Conservation (phyloP, 202 grass and related monocot genomes). For the Sporobolus alterniflorus region DNA sequence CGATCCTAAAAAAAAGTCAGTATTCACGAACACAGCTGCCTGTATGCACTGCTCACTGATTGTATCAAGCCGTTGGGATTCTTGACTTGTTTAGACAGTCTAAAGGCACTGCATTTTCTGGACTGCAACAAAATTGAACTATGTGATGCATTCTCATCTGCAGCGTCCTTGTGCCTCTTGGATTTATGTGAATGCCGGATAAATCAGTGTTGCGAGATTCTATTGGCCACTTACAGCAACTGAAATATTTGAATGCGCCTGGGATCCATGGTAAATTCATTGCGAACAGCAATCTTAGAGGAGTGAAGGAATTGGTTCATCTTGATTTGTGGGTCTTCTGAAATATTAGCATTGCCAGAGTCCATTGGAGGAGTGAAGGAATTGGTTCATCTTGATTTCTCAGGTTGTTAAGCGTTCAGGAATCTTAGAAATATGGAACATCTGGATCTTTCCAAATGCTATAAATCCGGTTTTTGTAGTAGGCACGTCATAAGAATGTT, state of each 20-base stretch:
- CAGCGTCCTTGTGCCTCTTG: neutral
- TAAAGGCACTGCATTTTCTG: neutral
- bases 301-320: neutral
- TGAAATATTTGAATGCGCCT: constrained; percentile 23
- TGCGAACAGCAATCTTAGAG: neutral
- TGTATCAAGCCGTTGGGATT: neutral
- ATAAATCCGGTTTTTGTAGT: neutral
- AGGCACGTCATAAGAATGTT: neutral
- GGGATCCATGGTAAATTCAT: neutral
- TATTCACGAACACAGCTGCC: neutral
- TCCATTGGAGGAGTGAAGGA: neutral
- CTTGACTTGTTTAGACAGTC: neutral
- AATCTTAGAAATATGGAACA: constrained; percentile 3
- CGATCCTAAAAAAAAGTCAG: neutral
- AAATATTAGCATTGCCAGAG: neutral
- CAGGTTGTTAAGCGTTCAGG: neutral
- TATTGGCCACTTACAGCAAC: neutral
- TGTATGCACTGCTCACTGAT: neutral
- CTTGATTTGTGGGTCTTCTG: constrained; percentile 1
- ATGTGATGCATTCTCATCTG: neutral
- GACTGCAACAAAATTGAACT: neutral
- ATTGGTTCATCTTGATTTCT: neutral
- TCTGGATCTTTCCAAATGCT: constrained; percentile 14
- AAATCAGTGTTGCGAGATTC: neutral
- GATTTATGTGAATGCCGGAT: constrained; percentile 2